Conservation (phyloP, 345 rosid genomes). For the Rhizophora apiculata region DNA sequence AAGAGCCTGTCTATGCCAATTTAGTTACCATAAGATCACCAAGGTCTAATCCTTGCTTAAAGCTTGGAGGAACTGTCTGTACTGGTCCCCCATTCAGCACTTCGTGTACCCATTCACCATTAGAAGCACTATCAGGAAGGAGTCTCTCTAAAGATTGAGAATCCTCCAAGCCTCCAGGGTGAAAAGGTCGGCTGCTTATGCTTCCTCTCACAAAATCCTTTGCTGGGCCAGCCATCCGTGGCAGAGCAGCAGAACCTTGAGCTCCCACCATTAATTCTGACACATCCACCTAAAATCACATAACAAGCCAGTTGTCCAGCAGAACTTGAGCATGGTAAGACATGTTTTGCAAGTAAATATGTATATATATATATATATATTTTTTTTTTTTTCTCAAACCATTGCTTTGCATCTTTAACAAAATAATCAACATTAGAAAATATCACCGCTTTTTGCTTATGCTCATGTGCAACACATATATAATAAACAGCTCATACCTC, state of each 20-base stretch:
- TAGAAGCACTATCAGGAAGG: constrained; percentile 67
- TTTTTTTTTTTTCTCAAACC: neutral
- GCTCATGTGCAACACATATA: neutral
- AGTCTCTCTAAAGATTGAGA: constrained; percentile 54
- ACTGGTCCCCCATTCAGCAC: constrained; percentile 68
- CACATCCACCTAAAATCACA: constrained; percentile 72
- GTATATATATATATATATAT: neutral
- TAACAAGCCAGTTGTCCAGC: constrained; percentile 2
- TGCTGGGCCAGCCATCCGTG: constrained; percentile 57
- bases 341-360: neutral
- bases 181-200: constrained; percentile 83
- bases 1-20: constrained; percentile 3
- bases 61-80: constrained; percentile 68
- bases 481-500: constrained; percentile 37
- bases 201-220: constrained; percentile 89
- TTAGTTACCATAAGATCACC: constrained; percentile 71
- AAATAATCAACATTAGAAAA: neutral
- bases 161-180: constrained; percentile 90
- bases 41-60: constrained; percentile 74
- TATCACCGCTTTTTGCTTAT: neutral
- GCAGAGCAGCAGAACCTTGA: constrained; percentile 63
- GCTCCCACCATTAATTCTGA: constrained; percentile 63
- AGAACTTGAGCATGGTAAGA: constrained; percentile 24
- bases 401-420: neutral
- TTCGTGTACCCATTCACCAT: constrained; percentile 82